These are phyloP conservation scores for Plasmodium adleri DNA, from an alignment of 169 alveolate genomes.

Conservation along the genomic window DNA sequence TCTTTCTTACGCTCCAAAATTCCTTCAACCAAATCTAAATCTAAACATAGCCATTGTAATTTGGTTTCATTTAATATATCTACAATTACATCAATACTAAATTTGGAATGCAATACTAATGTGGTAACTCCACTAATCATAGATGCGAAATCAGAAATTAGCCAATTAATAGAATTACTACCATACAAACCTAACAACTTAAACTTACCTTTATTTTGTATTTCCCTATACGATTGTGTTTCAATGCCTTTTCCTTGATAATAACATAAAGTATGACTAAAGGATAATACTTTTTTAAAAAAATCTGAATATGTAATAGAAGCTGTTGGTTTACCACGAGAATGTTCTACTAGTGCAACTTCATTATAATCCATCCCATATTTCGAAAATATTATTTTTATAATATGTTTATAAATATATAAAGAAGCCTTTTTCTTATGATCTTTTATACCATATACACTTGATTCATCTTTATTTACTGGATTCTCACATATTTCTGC, in stretches of 20 bases:
- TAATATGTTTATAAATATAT: background rate
- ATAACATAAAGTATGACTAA: background rate
- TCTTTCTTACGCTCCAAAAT: background rate
- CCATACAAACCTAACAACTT: slow-evolving; percentile 51
- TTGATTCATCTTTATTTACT: slow-evolving; percentile 5
- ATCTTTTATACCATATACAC: slow-evolving; percentile 14
- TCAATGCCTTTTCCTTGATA: slow-evolving; percentile 35
- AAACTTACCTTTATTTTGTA: slow-evolving; percentile 24
- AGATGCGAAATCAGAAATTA: slow-evolving; percentile 27
- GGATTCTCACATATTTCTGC: slow-evolving; percentile 3
- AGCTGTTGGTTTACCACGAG: slow-evolving; percentile 8
- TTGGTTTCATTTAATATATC: slow-evolving; percentile 37
- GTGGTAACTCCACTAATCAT: slow-evolving; percentile 31
- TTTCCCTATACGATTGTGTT: slow-evolving; percentile 14
- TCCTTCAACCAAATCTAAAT: slow-evolving; percentile 6
- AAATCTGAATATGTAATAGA: slow-evolving; percentile 1
- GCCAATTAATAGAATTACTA: slow-evolving; percentile 51
- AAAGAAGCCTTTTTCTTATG: background rate
- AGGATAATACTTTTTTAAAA: background rate
- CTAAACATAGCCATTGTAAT: slow-evolving; percentile 59
- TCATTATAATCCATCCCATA: background rate
- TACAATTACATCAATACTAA: slow-evolving; percentile 38
- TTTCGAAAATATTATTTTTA: background rate
- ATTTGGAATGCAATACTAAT: slow-evolving; percentile 57
- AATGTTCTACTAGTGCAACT: slow-evolving; percentile 19